Base-by-base conservation (phyloP, 768 basidiomycete genomes). In the Saitozyma podzolica region DNA sequence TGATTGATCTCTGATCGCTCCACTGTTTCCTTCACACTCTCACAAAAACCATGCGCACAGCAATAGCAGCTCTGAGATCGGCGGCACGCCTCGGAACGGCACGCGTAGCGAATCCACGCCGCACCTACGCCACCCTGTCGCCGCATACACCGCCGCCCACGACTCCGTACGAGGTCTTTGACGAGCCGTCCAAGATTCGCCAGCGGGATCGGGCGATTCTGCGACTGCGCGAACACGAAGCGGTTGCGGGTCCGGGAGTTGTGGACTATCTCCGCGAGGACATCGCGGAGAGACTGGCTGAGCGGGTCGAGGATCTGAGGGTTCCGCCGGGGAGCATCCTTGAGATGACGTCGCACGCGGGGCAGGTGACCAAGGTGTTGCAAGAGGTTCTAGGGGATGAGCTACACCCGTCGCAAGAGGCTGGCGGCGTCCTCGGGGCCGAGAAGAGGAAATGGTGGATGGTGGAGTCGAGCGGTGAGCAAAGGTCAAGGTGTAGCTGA, bases 261-360 rank as follows among this genome's bases (percentile, higher is more conserved):
- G 92, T 93, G 6, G 95, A 99, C 82, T 97, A 97, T 80, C 82
- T 99, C 39, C 85, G 91, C 48, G 85, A 91, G 59, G 95, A 95
- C 76, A 87, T 94, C 9, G 92, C 94, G 19, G 90, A 92, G 65
- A 84, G 89, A 62, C 85, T 98, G 85, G 85, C 92, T 80, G 95
- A 98, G 75, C 84, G 95, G 59, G 85, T 99, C 65, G 79, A 90
- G 95, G 95, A 99, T 78, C 89, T 99, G 67, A 93, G 90, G 80
- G 85, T 88, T 50, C 88, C 85, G 41, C 96, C 94, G 72, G 81
- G 83, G 53, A 83, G 86, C 2, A 82, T 99, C 19, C 80, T 98
- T 16, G 96, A 99, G 80, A 81, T 97, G 37, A 91, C 92, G 0
- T 87, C 92, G 39, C 93, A 95, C 10, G 83, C 96, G 3, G 96